These are phyloP conservation scores for Fusarium gaditjirri DNA, from an alignment of 2,329 filamentous ascomycete species.

Conservation along the genomic window DNA sequence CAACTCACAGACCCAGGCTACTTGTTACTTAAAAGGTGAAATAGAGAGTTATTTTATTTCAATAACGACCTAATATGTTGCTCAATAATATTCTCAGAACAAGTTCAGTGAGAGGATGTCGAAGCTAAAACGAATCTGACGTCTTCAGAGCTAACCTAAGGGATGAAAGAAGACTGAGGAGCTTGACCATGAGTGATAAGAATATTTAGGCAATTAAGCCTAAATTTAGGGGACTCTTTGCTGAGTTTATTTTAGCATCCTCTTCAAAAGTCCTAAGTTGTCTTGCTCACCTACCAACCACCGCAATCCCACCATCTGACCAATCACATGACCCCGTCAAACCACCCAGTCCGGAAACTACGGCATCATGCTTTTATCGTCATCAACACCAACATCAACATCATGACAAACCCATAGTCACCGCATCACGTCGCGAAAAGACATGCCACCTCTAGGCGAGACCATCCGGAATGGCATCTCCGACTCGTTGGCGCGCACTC, in stretches of 20 bases:
- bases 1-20: not conserved
- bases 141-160: not conserved
- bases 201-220: too few species aligned
- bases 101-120: not conserved
- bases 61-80: not conserved
- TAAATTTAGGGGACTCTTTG: too few species aligned
- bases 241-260: too few species aligned
- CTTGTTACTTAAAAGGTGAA: not conserved
- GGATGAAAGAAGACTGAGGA: too few species aligned
- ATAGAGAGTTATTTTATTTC: not conserved
- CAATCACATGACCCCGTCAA: constrained; percentile 22
- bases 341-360: not conserved
- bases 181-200: too few species aligned
- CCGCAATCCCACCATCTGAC: not conserved
- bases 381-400: constrained; percentile 3
- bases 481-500: constrained; percentile 61
- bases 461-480: constrained; percentile 41
- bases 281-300: not conserved
- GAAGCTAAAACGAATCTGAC: not conserved
- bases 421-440: not conserved
- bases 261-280: too few species aligned
- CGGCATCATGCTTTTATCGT: constrained; percentile 4
- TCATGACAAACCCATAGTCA: not conserved
- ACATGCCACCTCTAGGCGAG: constrained; percentile 21
- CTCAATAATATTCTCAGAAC: not conserved